Base-by-base conservation (phyloP, 2,329 filamentous ascomycete species). In the Talaromyces rugulosus region DNA sequence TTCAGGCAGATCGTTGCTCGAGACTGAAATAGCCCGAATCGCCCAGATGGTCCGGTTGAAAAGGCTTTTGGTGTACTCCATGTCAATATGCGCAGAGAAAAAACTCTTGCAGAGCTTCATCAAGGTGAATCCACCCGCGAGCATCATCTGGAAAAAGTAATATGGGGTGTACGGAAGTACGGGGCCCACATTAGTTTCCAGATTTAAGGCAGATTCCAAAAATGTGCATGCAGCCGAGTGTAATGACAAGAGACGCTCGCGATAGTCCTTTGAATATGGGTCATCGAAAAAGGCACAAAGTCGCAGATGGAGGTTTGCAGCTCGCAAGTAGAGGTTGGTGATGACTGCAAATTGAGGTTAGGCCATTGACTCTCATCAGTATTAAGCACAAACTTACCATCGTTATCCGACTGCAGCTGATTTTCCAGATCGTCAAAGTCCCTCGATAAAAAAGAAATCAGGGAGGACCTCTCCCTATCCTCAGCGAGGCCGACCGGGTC, bases 141-240 rank as follows among this genome's bases (percentile, higher is more conserved):
- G 80, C 70, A 88, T 83, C 80, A 89, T 88, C 71, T 89, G 86
- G 70, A 87, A 85, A 61, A 89, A 81, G 69, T 89, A 88, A 67
- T 83, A 87, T 51, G 78, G 81, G 18, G 82, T 82, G 62, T 86
- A 82, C 62, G 79, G 78, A 11, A 86, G 73, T 36, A 82, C 76
- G 7, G 80, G 77, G 1, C 81, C 78, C 23, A 78, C 72, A 23
- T 74, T 74, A 9, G 74, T 77, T 64, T 77, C 78, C 27, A 81
- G 67, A 36, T 77, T 77, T 65, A 82, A 72, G 16, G 78, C 77
- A n/a, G 72, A 69, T 65, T 82, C 80, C 23, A 82, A 75, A 66
- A 81, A 81, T 4, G 74, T 69, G 14, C 75, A 80, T 1, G 80
- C 80, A 5, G 79, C 76, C 52, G 77, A 70, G 62, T 81, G 81